Percentiles rank a stretch among this genome's conserved stretches.
phyloP scores from a whole-genome alignment of 2,329 filamentous ascomycete genomes.

The Truncatella angustata region DNA sequence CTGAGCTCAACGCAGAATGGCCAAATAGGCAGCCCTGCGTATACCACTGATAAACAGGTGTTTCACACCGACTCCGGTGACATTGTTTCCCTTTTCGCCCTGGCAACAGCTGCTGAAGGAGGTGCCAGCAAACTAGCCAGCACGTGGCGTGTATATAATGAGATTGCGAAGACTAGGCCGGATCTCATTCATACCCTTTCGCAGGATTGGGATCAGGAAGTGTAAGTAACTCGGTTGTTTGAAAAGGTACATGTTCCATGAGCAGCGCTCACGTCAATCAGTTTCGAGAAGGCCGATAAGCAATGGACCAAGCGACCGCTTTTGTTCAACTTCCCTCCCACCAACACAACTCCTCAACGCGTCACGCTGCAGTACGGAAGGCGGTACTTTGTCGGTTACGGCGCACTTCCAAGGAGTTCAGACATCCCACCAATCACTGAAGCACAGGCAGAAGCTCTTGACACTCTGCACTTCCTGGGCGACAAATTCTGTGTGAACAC shows the following conservation, averaged over 20 bases:
- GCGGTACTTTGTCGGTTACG: constrained; percentile 57
- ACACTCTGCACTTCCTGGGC: constrained; percentile 48
- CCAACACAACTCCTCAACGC: constrained; percentile 44
- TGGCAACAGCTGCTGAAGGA: constrained; percentile 51
- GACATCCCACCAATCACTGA: constrained; percentile 56
- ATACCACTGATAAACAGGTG: constrained; percentile 59
- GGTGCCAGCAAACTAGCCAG: constrained; percentile 58
- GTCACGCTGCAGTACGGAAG: constrained; percentile 61
- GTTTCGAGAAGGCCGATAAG: constrained; percentile 48
- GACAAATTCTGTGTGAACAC: constrained; percentile 44
- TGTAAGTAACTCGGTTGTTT: constrained; percentile 29
- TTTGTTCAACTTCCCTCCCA: constrained; percentile 53
- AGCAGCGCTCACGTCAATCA: constrained; percentile 20
- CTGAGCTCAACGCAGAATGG: constrained; percentile 34
- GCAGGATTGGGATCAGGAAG: constrained; percentile 48
- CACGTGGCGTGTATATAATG: constrained; percentile 61
- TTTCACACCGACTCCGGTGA: constrained; percentile 64
- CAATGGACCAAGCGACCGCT: constrained; percentile 50
- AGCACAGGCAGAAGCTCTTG: constrained; percentile 51
- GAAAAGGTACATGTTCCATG: not conserved
- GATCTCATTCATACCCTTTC: constrained; percentile 58
- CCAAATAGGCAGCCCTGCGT: constrained; percentile 56
- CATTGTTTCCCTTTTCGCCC: constrained; percentile 55
- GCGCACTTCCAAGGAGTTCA: constrained; percentile 48
- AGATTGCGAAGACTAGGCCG: constrained; percentile 55